phyloP scores from a whole-genome alignment of 129 eudicot species.

The Deinandra increscens region DNA sequence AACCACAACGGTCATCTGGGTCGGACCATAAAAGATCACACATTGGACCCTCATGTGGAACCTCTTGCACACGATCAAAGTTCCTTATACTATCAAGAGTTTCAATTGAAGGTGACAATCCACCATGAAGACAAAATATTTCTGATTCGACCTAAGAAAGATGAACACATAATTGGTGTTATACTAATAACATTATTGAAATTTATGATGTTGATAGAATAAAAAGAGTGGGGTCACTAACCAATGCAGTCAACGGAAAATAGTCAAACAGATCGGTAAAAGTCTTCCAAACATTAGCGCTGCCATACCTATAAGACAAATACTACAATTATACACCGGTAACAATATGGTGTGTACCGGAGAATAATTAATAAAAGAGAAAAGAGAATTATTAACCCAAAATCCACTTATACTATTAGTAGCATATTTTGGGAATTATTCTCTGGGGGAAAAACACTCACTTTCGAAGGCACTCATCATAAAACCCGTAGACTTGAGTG shows the following conservation, averaged over 20 bases:
- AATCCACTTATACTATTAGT: not conserved
- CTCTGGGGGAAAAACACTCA: slow-evolving; percentile 35
- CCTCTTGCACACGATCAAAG: slow-evolving; percentile 96
- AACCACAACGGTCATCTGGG: slow-evolving; percentile 98
- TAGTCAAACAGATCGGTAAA: slow-evolving; percentile 81
- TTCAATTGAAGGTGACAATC: slow-evolving; percentile 90
- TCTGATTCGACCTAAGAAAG: slow-evolving; percentile 78
- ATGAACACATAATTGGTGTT: not conserved
- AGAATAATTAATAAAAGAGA: not conserved
- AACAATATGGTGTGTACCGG: not conserved
- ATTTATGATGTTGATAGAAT: not conserved
- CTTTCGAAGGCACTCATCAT: slow-evolving; percentile 95
- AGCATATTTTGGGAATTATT: not conserved
- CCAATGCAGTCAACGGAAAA: slow-evolving; percentile 77
- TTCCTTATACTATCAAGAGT: slow-evolving; percentile 83
- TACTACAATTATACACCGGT: slow-evolving; percentile 12
- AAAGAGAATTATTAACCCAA: not conserved
- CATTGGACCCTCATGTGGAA: slow-evolving; percentile 96
- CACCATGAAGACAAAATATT: slow-evolving; percentile 94
- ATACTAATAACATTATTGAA: not conserved
- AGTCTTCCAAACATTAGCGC: slow-evolving; percentile 77
- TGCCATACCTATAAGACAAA: slow-evolving; percentile 55
- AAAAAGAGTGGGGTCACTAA: slow-evolving; percentile 19
- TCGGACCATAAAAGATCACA: slow-evolving; percentile 97
- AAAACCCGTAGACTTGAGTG: slow-evolving; percentile 94